Conservation (phyloP, 1,284 basidiomycete genomes). For the Heterobasidion irregulare region DNA sequence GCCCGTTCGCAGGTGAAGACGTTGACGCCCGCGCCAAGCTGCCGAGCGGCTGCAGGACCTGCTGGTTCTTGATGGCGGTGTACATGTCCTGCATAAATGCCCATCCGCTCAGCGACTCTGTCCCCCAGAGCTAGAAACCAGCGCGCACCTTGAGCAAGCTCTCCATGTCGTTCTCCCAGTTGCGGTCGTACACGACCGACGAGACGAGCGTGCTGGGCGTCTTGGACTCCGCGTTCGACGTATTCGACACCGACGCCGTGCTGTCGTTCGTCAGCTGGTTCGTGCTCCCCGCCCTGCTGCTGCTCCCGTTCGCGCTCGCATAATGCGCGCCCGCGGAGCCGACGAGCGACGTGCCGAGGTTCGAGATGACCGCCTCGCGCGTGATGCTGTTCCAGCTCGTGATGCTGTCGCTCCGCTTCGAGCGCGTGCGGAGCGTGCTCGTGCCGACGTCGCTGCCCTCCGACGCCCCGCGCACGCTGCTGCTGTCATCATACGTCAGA, state of each 20-base stretch:
- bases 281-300: not conserved
- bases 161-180: slow-evolving; percentile 85
- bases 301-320: slow-evolving; percentile 29
- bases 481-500: slow-evolving; percentile 58
- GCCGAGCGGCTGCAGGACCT: slow-evolving; percentile 78
- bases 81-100: slow-evolving; percentile 78
- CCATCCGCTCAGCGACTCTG: not conserved
- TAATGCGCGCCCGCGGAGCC: slow-evolving; percentile 34
- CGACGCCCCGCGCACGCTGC: slow-evolving; percentile 43
- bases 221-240: slow-evolving; percentile 29
- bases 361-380: slow-evolving; percentile 37
- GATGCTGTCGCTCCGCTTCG: slow-evolving; percentile 72
- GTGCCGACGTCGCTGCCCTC: slow-evolving; percentile 36
- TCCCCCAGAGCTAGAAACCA: too few species aligned
- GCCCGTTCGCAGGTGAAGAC: slow-evolving; percentile 44
- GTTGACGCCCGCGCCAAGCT: slow-evolving; percentile 39
- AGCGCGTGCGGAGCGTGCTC: slow-evolving; percentile 36
- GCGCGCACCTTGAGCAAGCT: slow-evolving; percentile 65
- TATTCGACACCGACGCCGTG: slow-evolving; percentile 13
- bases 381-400: slow-evolving; percentile 77
- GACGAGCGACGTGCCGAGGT: slow-evolving; percentile 24
- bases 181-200: slow-evolving; percentile 46
- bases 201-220: slow-evolving; percentile 20
- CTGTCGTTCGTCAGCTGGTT: slow-evolving; percentile 14
- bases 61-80: slow-evolving; percentile 81